Base-by-base conservation (phyloP, 805 yeast genomes). In the Ogataea methylovora region DNA sequence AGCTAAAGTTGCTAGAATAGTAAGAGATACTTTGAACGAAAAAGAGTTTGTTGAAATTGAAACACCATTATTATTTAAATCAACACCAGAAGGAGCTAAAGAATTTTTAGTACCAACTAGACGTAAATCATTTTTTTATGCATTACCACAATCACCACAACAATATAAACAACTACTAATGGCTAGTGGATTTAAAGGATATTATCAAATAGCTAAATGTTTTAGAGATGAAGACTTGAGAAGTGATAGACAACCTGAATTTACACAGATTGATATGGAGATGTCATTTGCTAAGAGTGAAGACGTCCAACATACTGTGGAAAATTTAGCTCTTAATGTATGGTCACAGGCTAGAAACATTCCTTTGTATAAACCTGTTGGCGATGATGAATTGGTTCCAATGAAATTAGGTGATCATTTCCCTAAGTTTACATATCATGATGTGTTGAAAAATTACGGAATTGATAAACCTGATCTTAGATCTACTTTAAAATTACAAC, bases 11-110 rank as follows among this genome's bases (percentile, higher is more conserved):
- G 71, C 84, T 0, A 54, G 60, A 16, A 42, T 61, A 12, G 61
- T 67, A 15, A 55, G 75, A 19, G 26, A 40, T 0, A 54, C 52
- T 3, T 49, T 70, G 18, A 66, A 66, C 27, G 35, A 46, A 0
- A 45, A 57, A 14, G 60, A 59, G 2, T 92, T 92, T 54, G 71
- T 73, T 0, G 97, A 92, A 51, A 69, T 92, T 20, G 98, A 90
- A 53, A 92, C 98, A 0, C 98, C 98, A 1, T 55, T 90, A 6
- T 60, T 92, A 20, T 92, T 92, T 67, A 88, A 92, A 51, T 84
- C 95, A 2, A 92, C 98, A 0, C 98, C 98, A 0, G 98, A 92
- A 57, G 98, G 98, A 12, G 98, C 98, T 1, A 68, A 94, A 25
- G 99, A 92, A 58, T 92, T 90, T 54, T 58, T 92, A 31, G 97